A percentile compares a stretch with the other conserved stretches of the same genome.
phyloP scores from a whole-genome alignment of 306 rosid species.

The Fragaria nilgerrensis region DNA sequence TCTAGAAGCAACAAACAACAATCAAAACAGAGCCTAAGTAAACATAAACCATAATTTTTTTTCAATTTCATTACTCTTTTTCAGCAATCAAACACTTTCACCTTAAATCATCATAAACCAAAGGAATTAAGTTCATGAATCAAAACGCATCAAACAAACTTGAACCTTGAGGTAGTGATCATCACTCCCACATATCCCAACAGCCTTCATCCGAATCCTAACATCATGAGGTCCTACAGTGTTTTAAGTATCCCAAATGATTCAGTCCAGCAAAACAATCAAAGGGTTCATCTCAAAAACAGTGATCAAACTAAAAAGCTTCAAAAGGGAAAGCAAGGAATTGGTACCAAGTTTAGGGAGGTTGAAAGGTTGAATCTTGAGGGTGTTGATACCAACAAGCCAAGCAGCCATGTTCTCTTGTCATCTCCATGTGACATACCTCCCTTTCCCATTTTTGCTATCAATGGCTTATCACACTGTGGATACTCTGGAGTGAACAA shows the following conservation, averaged over 20 bases:
- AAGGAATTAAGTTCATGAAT: neutral
- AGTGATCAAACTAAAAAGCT: neutral
- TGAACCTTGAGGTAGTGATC: constrained; percentile 80
- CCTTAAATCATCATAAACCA: neutral
- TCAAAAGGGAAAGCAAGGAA: neutral
- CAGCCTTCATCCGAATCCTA: constrained; percentile 76
- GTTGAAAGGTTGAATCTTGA: constrained; percentile 81
- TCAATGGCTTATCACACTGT: neutral
- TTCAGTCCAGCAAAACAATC: neutral
- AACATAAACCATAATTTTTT: neutral
- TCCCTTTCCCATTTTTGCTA: constrained; percentile 63
- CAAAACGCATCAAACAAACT: neutral
- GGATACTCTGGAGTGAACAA: neutral
- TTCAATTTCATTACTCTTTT: neutral
- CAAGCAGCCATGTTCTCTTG: constrained; percentile 89
- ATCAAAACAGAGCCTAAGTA: neutral
- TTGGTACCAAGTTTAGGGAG: constrained; percentile 72
- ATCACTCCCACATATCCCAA: constrained; percentile 95
- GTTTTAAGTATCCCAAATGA: neutral
- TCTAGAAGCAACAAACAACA: constrained; percentile 42
- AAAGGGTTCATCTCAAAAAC: neutral
- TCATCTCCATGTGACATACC: constrained; percentile 60
- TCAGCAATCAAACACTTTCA: neutral
- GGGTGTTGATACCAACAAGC: constrained; percentile 68
- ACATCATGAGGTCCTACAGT: constrained; percentile 76